phyloP scores from a whole-genome alignment of 2,329 filamentous ascomycete genomes.

The Colletotrichum trifolii region DNA sequence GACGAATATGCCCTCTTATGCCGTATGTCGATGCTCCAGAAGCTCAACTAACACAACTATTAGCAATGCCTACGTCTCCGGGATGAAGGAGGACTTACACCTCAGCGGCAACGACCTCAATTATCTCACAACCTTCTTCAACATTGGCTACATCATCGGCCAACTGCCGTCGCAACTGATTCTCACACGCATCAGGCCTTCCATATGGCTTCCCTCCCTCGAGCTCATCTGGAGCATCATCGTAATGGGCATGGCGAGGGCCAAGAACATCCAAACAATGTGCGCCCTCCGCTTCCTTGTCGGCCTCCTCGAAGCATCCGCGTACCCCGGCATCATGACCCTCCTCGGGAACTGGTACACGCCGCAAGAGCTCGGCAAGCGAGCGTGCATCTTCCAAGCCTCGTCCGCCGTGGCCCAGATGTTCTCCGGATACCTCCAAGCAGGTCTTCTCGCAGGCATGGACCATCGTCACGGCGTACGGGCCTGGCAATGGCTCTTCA shows the following conservation, averaged over 20 bases:
- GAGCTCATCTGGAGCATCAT: constrained; percentile 48
- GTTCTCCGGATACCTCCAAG: constrained; percentile 57
- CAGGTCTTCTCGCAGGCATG: constrained; percentile 52
- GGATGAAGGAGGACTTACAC: constrained; percentile 62
- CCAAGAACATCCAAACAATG: constrained; percentile 50
- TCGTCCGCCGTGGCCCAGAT: constrained; percentile 51
- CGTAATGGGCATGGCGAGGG: constrained; percentile 51
- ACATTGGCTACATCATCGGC: constrained; percentile 68
- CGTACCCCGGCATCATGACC: constrained; percentile 51
- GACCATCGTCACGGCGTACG: constrained; percentile 49
- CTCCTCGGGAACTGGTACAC: constrained; percentile 58
- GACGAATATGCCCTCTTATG: background rate
- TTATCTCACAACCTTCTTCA: constrained; percentile 64
- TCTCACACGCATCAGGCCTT: constrained; percentile 52
- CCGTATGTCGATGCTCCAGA: background rate
- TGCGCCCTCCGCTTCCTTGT: constrained; percentile 57
- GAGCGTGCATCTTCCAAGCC: constrained; percentile 55
- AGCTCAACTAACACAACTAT: constrained; percentile 32
- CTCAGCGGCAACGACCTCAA: constrained; percentile 67
- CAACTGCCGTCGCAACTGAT: constrained; percentile 52
- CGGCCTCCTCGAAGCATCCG: constrained; percentile 51
- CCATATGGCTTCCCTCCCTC: constrained; percentile 52
- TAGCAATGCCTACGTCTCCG: constrained; percentile 54
- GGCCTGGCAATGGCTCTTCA: constrained; percentile 60
- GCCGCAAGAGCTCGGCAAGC: constrained; percentile 54